Evolutionary conservation across 495 filamentous ascomycete genomes (phyloP).

Genomic region (Paragyromitra xinjiangensis): DNA sequence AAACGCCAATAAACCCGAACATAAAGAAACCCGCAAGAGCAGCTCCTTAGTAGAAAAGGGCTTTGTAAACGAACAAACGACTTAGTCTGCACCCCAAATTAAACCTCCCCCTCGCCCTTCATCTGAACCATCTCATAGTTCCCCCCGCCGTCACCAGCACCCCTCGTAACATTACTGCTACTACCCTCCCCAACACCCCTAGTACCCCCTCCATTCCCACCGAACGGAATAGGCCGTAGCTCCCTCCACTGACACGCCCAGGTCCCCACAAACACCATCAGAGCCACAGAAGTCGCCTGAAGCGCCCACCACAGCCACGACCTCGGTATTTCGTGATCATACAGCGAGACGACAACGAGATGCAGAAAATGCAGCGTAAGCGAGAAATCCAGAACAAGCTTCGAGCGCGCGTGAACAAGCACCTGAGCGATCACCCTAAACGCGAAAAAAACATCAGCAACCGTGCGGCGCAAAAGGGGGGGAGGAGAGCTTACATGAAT

Average conservation of each 20-base stretch:
- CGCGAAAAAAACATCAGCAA: conserved; percentile 6
- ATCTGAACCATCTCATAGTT: conserved; percentile 85
- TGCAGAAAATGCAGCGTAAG: conserved; percentile 89
- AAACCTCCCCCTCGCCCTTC: conserved; percentile 61
- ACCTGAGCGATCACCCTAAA: conserved; percentile 78
- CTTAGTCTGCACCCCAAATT: background rate
- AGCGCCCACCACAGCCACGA: conserved; percentile 88
- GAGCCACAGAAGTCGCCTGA: conserved; percentile 71
- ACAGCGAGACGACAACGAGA: conserved; percentile 77
- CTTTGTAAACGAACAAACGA: conserved; percentile 5
- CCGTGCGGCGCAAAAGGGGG: background rate
- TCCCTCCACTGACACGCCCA: conserved; percentile 94
- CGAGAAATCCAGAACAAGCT: conserved; percentile 92
- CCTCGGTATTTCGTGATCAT: conserved; percentile 75
- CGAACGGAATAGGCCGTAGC: conserved; percentile 86
- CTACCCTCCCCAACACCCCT: conserved; percentile 40
- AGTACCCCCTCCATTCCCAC: conserved; percentile 62
- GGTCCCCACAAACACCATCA: conserved; percentile 79
- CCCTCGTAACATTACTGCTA: conserved; percentile 50
- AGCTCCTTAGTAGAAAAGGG: conserved; percentile 16
- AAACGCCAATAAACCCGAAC: conserved; percentile 39
- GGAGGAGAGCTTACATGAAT: conserved; percentile 69
- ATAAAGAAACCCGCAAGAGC: conserved; percentile 21
- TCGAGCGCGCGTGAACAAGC: conserved; percentile 81
- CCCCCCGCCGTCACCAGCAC: conserved; percentile 67